Evolutionary conservation across 805 yeast genomes (phyloP), one percentile per base, ranked within the genome.

Genomic region (Candida hispaniensis): DNA sequence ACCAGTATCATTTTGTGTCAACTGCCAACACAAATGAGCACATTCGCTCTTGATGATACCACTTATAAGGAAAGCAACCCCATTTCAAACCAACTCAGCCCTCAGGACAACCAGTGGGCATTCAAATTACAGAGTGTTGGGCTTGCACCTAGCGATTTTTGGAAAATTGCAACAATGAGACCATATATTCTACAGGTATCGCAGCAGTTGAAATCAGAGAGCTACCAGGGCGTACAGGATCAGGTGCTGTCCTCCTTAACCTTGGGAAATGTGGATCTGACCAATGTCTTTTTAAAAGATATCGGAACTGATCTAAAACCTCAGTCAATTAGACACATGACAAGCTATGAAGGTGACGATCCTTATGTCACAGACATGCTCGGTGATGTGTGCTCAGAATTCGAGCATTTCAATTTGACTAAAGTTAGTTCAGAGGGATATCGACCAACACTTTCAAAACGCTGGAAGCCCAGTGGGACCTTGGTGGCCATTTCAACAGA

Each of bases 131-230:
- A 71, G 29, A 64, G 76, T 2, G 64, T 81, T n/a, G 97, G 96
- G 0, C 56, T 88, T 34, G 63, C 63, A 6, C 82, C 74, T 7
- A 63, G 61, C 6, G 93, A 83, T 27, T 47, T 81, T 15, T 88
- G 96, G 96, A 88, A 86, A 52, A 57, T 88, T 8, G 75, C 75
- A 10, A 71, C 71, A 3, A 54, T 83, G 39, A 64, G 86, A 39
- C 75, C 75, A 17, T 79, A 82, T 45, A 67, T 86, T 6, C 64
- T 58, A 41, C 70, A 51, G 7, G 43, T 48, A 6, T 47, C 49
- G 3, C 32, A 44, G 10, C 33, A 39, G 15, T 18, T 32, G 17
- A 32, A 13, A 13, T 10, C 14, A 16, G 22, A 10, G 36, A 32
- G 14, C n/a, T n/a, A n/a, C n/a, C n/a, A n/a, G n/a, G n/a, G n/a